Evolutionary conservation across 768 basidiomycete species (phyloP).

Genomic region (Erythrobasidium yunnanense): DNA sequence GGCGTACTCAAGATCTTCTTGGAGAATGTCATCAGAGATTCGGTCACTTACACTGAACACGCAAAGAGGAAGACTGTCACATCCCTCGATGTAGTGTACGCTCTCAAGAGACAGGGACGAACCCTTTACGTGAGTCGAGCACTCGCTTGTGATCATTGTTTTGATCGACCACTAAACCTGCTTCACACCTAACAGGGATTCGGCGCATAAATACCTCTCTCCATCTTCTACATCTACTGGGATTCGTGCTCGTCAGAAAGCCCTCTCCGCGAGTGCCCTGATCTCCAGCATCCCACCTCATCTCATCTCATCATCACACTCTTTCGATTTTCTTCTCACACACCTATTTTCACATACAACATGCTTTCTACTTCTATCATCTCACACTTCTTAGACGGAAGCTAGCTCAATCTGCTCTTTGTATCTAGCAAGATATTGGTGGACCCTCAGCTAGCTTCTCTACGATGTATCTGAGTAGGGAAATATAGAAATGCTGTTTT

Average conservation of each 20-base stretch:
- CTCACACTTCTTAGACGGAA: no score
- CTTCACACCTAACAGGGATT: background rate
- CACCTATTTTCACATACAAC: no score
- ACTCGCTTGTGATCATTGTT: no score
- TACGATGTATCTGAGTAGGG: no score
- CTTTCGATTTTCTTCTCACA: no score
- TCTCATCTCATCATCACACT: background rate
- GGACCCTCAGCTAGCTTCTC: no score
- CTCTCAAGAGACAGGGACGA: slow-evolving; percentile 47
- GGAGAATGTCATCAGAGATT: slow-evolving; percentile 80
- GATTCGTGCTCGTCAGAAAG: no score
- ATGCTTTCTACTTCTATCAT: no score
- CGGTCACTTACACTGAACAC: slow-evolving; percentile 73
- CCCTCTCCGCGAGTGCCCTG: background rate
- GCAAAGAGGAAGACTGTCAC: slow-evolving; percentile 84
- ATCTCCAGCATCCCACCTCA: background rate
- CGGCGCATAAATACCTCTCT: slow-evolving; percentile 19
- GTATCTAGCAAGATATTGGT: no score
- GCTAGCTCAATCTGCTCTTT: no score
- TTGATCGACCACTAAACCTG: background rate
- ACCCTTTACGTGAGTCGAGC: slow-evolving; percentile 58
- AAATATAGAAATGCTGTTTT: no score
- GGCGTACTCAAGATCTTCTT: slow-evolving; percentile 92
- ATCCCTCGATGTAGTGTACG: slow-evolving; percentile 63
- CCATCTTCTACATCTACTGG: background rate